Conservation (phyloP, 176 grass and related monocot species). For the Microstegium vimineum region DNA sequence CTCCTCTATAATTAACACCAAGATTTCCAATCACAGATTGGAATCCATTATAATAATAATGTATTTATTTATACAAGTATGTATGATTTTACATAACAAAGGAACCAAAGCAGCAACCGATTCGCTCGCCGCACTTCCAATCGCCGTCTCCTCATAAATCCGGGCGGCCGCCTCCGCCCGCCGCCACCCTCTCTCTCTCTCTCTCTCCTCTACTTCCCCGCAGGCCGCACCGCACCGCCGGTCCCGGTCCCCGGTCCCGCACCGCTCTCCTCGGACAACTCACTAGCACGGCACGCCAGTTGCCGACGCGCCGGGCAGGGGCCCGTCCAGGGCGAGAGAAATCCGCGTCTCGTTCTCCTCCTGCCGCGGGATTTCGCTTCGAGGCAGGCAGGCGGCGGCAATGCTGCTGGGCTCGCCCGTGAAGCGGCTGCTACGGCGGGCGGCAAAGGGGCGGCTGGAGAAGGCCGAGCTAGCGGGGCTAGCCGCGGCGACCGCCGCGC, state of each 20-base stretch:
- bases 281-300: neutral
- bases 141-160: constrained; percentile 13
- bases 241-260: neutral
- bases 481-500: neutral
- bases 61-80: too few species aligned
- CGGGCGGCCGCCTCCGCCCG: neutral
- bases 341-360: neutral
- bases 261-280: neutral
- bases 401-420: constrained; percentile 14
- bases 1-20: neutral
- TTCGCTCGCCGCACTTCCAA: neutral
- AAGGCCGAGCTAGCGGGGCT: neutral
- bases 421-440: constrained; percentile 22
- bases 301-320: neutral
- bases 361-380: neutral
- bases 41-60: neutral
- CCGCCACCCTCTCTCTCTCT: neutral
- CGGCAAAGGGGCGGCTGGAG: neutral
- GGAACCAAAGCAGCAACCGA: neutral
- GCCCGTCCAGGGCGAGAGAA: neutral
- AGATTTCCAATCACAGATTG: neutral
- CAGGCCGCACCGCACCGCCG: neutral
- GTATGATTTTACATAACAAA: neutral
- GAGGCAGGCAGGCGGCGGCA: neutral
- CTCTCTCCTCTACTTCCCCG: neutral